Evolutionary conservation across 352 stramenopile species (phyloP).

Genomic region (Phytophthora sansomeana): DNA sequence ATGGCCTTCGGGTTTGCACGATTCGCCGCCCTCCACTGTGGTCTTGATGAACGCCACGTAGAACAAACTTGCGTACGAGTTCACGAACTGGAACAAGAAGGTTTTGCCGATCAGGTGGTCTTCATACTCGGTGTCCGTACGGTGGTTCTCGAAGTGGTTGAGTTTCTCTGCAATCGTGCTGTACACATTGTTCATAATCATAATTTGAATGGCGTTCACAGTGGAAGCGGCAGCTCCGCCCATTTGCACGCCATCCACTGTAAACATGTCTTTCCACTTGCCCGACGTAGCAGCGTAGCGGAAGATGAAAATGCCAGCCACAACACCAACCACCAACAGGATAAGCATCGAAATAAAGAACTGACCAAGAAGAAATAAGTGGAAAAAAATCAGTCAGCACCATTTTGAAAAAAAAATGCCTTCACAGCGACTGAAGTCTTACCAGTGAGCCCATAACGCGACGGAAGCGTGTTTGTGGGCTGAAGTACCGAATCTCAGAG

Average conservation of each 20-base stretch:
- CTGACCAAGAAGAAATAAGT: constrained; percentile 20
- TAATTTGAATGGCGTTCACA: constrained; percentile 86
- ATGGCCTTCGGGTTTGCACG: constrained; percentile 47
- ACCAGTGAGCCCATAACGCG: constrained; percentile 78
- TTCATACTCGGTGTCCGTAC: constrained; percentile 96
- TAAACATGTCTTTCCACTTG: constrained; percentile 70
- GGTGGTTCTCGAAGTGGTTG: constrained; percentile 95
- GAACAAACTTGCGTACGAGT: constrained; percentile 84
- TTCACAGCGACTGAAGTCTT: constrained; percentile 7
- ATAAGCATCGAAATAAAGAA: constrained; percentile 81
- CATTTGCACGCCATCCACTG: constrained; percentile 52
- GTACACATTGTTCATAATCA: constrained; percentile 84
- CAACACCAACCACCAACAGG: constrained; percentile 68
- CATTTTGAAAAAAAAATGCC: neutral
- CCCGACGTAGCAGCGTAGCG: constrained; percentile 62
- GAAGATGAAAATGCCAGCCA: constrained; percentile 80
- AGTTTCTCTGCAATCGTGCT: constrained; percentile 64
- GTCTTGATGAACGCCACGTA: constrained; percentile 90
- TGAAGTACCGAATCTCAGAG: constrained; percentile 83
- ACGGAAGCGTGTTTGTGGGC: constrained; percentile 61
- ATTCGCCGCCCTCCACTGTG: constrained; percentile 50
- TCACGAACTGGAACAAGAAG: constrained; percentile 88
- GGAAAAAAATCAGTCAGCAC: neutral
- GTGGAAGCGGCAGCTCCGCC: constrained; percentile 66
- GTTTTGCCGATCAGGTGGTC: constrained; percentile 91